Base-by-base conservation (phyloP, 345 rosid genomes). In the Brassica carinata region DNA sequence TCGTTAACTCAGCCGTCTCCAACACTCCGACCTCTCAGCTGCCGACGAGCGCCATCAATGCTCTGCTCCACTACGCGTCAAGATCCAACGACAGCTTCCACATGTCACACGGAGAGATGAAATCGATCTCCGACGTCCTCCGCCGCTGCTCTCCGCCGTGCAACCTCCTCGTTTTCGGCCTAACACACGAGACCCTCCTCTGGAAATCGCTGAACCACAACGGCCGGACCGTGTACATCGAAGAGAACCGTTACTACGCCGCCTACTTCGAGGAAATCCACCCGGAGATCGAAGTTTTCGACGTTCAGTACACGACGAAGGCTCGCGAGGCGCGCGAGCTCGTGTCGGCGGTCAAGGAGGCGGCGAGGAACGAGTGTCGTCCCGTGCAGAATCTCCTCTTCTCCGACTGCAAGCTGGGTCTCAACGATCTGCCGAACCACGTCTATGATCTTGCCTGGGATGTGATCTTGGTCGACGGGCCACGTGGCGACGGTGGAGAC, bases 401-500 rank as follows among this genome's bases (percentile, higher is more conserved):
- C 85, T 96, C 98, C 0, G 98, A 96, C 26, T 96, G 98, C 69
- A 89, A 84, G 74, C 85, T 96, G 0, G 97, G 96, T 11, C 80
- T 96, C 53, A 96, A 96, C 17, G 99, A 96, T 76, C 78, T 96
- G 83, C 98, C 99, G 0, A 96, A 96, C 78, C 97, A 90, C 38
- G 97, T 96, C 1, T 96, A 96, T 5, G 98, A 93, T 76, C 91
- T 96, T 8, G 97, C 89, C 8, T 96, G 99, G 99, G 99, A 96
- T 75, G 93, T 96, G 73, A 96, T 96, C 10, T 72, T 96, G 48
- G 87, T 96, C 5, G 99, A 93, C 13, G 99, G 99, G 1, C 99
- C 99, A 1, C 84, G 99, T 2, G 99, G 99, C 0, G 89, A 93
- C 58, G 90, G 93, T 13, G 84, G 86, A 0, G 92, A 91, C 0